These are phyloP conservation scores for Lupinus albus DNA, from an alignment of 306 rosid genomes.

Conservation along the genomic window DNA sequence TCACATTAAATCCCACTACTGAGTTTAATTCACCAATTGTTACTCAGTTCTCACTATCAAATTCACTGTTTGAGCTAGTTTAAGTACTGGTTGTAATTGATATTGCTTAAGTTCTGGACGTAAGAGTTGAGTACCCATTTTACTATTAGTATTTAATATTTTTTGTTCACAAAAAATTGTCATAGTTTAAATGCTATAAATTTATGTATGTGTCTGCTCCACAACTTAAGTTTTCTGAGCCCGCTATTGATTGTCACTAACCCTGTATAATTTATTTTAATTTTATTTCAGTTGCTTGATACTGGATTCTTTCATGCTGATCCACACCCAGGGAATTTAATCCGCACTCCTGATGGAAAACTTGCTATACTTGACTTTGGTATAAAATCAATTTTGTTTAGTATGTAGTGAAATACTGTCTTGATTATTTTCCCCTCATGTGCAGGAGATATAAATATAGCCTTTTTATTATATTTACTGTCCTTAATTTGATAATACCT, in stretches of 20 bases:
- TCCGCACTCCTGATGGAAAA: conserved; percentile 98
- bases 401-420: conserved; percentile 36
- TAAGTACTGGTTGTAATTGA: too few relatives aligned
- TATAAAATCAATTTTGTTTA: conserved; percentile 47
- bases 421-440: conserved; percentile 29
- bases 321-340: conserved; percentile 98
- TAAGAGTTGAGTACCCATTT: too few relatives aligned
- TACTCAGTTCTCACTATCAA: too few relatives aligned
- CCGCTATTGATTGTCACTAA: conserved; percentile 1
- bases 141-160: too few relatives aligned
- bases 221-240: too few relatives aligned
- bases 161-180: too few relatives aligned
- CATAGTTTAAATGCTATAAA: too few relatives aligned
- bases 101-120: too few relatives aligned
- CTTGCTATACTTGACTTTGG: conserved; percentile 98
- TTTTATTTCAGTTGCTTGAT: conserved; percentile 76
- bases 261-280: conserved; percentile 35
- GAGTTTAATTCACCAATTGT: too few relatives aligned
- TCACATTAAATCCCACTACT: too few relatives aligned
- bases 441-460: not conserved
- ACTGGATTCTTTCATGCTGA: conserved; percentile 98
- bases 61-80: too few relatives aligned
- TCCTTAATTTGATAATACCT: conserved; percentile 25
- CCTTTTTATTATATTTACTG: conserved; percentile 18
- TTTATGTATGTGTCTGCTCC: too few relatives aligned